Base-by-base conservation (phyloP, 768 basidiomycete species). In the Mycena albidolilacea region DNA sequence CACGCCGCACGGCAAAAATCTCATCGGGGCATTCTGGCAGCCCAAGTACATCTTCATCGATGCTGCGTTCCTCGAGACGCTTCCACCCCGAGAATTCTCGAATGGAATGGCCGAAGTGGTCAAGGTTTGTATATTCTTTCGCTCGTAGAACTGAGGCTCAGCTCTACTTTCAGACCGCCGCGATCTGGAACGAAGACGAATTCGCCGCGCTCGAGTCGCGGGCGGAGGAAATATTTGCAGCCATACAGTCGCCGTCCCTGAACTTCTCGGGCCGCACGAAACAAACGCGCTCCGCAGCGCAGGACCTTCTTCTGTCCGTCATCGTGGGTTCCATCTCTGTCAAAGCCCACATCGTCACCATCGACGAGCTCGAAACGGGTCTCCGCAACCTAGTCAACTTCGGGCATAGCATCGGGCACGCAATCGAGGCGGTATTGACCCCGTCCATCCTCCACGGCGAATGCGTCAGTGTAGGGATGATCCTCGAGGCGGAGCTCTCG, bases 31-130 rank as follows among this genome's bases (percentile, higher is more conserved):
- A 6, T 99, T 99, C 87, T 97, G 96, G 95, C 97, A 99, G 82
- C 98, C 98, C 0, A 91, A 94, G 77, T 98, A 93, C 85, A 93
- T 99, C 80, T 99, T 99, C 84, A 97, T 98, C 76, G 98, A 99
- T 80, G 93, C 95, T 35, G 94, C 97, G 1, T 97, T 98, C 87
- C 90, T 99, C 69, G 95, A 97, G 79, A 97, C 95, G 1, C 91
- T 99, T 2, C 97, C 97, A 0, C 82, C 91, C 41, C 88, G 97
- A 66, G 98, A 99, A 81, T 96, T 99, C 73, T 94, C 95, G n/a
- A 99, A 99, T 78, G 97, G 98, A 46, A 97, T 99, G 94, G 97
- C 98, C 0, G 97, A 99, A 81, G 93, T 98, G 4, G 92, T 99
- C 80, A 99, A 99, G 90, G 97, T 95, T 68, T 71, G 87, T 81